Base-by-base conservation (phyloP, 2,329 filamentous ascomycete species). In the Diplodia sapinea region DNA sequence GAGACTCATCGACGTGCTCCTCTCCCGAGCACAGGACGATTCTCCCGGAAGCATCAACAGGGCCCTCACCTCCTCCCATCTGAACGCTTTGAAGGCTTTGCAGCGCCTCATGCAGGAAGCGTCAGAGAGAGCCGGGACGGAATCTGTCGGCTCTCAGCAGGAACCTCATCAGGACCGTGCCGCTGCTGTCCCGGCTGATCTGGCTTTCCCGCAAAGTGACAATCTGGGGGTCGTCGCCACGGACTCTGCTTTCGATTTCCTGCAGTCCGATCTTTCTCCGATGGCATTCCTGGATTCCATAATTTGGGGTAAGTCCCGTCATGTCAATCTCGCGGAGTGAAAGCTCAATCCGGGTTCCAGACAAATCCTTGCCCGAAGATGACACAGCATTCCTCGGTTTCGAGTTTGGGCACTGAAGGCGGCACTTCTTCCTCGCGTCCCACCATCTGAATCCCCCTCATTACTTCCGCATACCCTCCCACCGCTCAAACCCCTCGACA, bases 401-500 rank as follows among this genome's bases (percentile, higher is more conserved):
- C 59, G 31, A 63, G 2, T 51, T 50, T 12, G 47, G 29, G 13
- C 47, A 49, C 40, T 63, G n/a, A 63, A 2, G 36, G 33, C 23
- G 23, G 23, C 23, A 26, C 23, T 26, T 26, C 23, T 3, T 26
- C 52, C 29, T 11, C 51, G 3, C 11, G n/a, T n/a, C n/a, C n/a
- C n/a, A n/a, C n/a, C n/a, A n/a, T n/a, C n/a, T 15, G 11, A 3
- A n/a, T 17, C 23, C 0, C 5, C 40, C 17, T 50, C 31, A 26
- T 50, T 33, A 31, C n/a, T 64, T 68, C 38, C 55, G 49, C 36
- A 72, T 73, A 11, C 78, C 74, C 61, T 76, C 73, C 80, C 79
- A 81, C 38, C 79, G 70, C 69, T 79, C 73, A 68, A 83, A 83
- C 49, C 78, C 74, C 0, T 73, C 76, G 1, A 78, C 77, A 56